phyloP scores from a whole-genome alignment of 768 basidiomycete species.

The Clathrus columnatus region DNA sequence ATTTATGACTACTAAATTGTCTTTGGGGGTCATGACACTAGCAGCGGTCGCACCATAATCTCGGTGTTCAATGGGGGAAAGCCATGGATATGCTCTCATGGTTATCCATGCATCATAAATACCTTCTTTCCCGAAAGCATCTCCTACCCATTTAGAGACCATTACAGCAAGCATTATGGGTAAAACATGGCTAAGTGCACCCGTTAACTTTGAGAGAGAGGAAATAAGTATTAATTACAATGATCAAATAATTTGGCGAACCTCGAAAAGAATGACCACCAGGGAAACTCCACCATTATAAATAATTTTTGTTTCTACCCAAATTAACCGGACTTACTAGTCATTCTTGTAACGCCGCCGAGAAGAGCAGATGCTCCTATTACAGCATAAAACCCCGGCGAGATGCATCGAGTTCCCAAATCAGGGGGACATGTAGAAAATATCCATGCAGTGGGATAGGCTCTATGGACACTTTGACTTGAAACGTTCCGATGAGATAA shows the following conservation, averaged over 20 bases:
- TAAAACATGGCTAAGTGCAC: slow-evolving; percentile 70
- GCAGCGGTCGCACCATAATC: slow-evolving; percentile 57
- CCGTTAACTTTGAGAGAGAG: slow-evolving; percentile 44
- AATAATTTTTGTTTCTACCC: neutral
- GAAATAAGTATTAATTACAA: neutral
- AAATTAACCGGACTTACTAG: slow-evolving; percentile 36
- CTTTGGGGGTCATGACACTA: slow-evolving; percentile 48
- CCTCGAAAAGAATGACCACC: slow-evolving; percentile 72
- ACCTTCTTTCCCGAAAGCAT: slow-evolving; percentile 59
- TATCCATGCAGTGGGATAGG: slow-evolving; percentile 60
- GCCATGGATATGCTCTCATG: slow-evolving; percentile 62
- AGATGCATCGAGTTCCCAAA: slow-evolving; percentile 56
- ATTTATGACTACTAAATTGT: slow-evolving; percentile 42
- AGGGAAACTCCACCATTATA: slow-evolving; percentile 45
- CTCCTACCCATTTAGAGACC: slow-evolving; percentile 70
- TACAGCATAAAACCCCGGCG: slow-evolving; percentile 70
- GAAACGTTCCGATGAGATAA: neutral
- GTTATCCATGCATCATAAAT: slow-evolving; percentile 70
- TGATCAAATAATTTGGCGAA: slow-evolving; percentile 16
- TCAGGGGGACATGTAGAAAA: slow-evolving; percentile 69
- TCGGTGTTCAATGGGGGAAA: slow-evolving; percentile 54
- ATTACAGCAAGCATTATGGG: slow-evolving; percentile 77
- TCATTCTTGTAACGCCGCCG: slow-evolving; percentile 71
- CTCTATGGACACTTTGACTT: slow-evolving; percentile 47
- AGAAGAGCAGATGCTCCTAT: slow-evolving; percentile 71